phyloP scores from a whole-genome alignment of 1,284 basidiomycete genomes.

The Apiotrichum akiyoshidainum region DNA sequence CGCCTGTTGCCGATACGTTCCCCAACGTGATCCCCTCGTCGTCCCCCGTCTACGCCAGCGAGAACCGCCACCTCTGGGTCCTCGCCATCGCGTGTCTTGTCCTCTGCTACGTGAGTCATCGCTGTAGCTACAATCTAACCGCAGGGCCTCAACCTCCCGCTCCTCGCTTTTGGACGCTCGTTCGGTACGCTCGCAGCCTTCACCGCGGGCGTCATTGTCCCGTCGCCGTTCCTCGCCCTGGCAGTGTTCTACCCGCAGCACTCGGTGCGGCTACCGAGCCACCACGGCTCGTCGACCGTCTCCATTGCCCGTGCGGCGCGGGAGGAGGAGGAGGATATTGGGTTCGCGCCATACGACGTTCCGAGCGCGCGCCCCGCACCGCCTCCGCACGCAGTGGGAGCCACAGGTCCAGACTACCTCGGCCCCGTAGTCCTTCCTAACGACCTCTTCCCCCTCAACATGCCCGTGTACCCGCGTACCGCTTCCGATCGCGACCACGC shows the following conservation, averaged over 20 bases:
- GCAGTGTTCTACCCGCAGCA: constrained; percentile 8
- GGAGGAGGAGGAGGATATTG: constrained; percentile 20
- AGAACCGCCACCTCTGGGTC: background rate
- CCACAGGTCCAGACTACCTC: too few species aligned
- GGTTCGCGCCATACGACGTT: background rate
- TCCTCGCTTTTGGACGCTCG: constrained; percentile 20
- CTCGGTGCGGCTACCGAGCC: background rate
- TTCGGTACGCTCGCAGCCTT: constrained; percentile 21
- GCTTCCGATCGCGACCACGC: background rate
- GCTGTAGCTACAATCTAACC: constrained; percentile 13
- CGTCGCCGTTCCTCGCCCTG: constrained; percentile 28
- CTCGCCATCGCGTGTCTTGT: too few species aligned
- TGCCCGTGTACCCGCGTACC: background rate
- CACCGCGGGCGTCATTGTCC: constrained; percentile 31
- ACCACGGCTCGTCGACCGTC: background rate
- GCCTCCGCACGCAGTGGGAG: too few species aligned
- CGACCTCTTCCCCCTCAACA: constrained; percentile 6
- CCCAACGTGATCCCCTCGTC: background rate
- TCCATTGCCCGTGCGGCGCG: background rate
- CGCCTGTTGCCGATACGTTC: background rate
- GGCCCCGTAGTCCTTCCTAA: background rate
- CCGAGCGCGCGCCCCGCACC: too few species aligned
- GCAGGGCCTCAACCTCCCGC: constrained; percentile 29
- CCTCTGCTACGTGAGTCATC: constrained; percentile 4
- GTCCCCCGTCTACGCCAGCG: background rate